A percentile compares a stretch with the other conserved stretches of the same genome.
These are phyloP conservation scores for Mediolabrus comicus DNA, from an alignment of 108 stramenopile species.

Conservation along the genomic window DNA sequence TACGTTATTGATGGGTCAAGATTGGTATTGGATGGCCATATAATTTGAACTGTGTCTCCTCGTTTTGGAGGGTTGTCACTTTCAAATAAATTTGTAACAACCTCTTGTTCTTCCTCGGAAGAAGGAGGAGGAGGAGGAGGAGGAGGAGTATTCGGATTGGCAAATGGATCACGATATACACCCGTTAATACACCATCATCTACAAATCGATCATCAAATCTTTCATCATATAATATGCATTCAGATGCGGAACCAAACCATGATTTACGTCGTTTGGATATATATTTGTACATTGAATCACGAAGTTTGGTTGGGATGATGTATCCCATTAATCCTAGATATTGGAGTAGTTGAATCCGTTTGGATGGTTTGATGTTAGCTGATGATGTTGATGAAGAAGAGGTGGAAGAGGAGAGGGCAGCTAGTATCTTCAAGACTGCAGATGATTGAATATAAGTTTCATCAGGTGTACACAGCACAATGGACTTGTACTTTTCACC, in stretches of 20 bases:
- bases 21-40: constrained; percentile 15
- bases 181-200: constrained; percentile 35
- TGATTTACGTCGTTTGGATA: constrained; percentile 12
- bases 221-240: constrained; percentile 23
- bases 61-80: constrained; percentile 12
- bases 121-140: background rate
- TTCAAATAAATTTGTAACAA: constrained; percentile 13
- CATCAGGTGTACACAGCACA: constrained; percentile 18
- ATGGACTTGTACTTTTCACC: constrained; percentile 25
- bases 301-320: constrained; percentile 15
- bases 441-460: constrained; percentile 31
- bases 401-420: constrained; percentile 7
- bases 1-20: constrained; percentile 26
- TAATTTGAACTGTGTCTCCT: constrained; percentile 21
- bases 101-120: no score
- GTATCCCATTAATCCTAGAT: constrained; percentile 11
- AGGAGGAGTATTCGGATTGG: constrained; percentile 8
- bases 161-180: constrained; percentile 16
- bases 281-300: constrained; percentile 14
- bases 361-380: constrained; percentile 4
- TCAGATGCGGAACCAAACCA: constrained; percentile 25
- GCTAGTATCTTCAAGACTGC: constrained; percentile 33
- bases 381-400: background rate
- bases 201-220: constrained; percentile 38
- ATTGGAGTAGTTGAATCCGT: constrained; percentile 15